Conservation (phyloP, 2,329 filamentous ascomycete species). For the Aspergillus sp. region DNA sequence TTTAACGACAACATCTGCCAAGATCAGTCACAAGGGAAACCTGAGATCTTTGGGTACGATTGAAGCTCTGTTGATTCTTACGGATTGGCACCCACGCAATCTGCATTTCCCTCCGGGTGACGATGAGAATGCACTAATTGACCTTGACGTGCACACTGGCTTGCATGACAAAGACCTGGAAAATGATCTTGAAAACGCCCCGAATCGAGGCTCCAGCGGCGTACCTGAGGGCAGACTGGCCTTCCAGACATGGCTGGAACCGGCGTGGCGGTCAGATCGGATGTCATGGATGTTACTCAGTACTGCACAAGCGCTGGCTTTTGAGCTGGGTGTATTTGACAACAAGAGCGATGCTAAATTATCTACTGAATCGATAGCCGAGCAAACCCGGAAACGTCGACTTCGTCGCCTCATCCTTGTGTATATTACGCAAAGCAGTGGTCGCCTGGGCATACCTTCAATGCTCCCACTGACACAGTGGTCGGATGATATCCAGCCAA, state of each 20-base stretch:
- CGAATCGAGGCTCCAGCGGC: conserved; percentile 50
- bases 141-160: conserved; percentile 67
- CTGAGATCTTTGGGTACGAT: conserved; percentile 89
- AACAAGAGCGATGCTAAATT: conserved; percentile 72
- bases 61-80: conserved; percentile 89
- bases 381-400: conserved; percentile 77
- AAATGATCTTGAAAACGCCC: conserved; percentile 39
- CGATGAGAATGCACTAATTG: conserved; percentile 63
- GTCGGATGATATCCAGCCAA: conserved; percentile 39
- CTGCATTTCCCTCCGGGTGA: conserved; percentile 83
- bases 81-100: conserved; percentile 94
- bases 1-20: conserved; percentile 58
- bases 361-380: conserved; percentile 50
- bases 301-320: conserved; percentile 83
- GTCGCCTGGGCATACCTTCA: conserved; percentile 85
- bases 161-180: conserved; percentile 52
- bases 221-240: conserved; percentile 76
- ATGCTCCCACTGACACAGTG: conserved; percentile 70
- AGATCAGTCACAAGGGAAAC: conserved; percentile 64
- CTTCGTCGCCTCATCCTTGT: conserved; percentile 85
- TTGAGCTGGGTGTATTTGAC: conserved; percentile 94
- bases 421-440: conserved; percentile 91
- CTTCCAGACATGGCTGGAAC: conserved; percentile 92
- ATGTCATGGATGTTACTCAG: conserved; percentile 99
- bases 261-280: conserved; percentile 88